A percentile compares a stretch with the other conserved stretches of the same genome.
These are phyloP conservation scores for Rhizoclosmatium globosum DNA, from an alignment of 192 early-diverging fungal species.

Conservation along the genomic window DNA sequence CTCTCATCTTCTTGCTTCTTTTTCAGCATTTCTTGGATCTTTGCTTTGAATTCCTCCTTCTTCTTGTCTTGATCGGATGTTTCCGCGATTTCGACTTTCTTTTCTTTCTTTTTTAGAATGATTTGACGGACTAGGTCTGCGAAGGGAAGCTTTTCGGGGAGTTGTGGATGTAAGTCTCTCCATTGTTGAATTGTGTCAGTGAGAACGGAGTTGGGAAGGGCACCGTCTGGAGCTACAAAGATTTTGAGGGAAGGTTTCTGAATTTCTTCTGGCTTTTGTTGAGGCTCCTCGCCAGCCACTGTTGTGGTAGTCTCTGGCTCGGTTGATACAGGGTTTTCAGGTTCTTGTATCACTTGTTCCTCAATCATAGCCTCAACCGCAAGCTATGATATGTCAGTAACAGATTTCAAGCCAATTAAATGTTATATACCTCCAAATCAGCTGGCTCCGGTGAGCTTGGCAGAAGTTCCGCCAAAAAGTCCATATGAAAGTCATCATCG, in stretches of 20 bases:
- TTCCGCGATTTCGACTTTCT: slow-evolving; percentile 12
- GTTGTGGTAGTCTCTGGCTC: neutral
- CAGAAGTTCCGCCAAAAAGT: neutral
- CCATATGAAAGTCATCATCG: neutral
- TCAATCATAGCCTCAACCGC: slow-evolving; percentile 12
- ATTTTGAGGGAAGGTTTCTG: neutral
- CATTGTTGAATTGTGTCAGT: slow-evolving; percentile 42
- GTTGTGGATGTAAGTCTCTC: slow-evolving; percentile 37
- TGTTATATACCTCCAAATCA: slow-evolving; percentile 7
- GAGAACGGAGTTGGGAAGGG: slow-evolving; percentile 55
- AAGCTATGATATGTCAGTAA: neutral
- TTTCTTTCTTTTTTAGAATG: slow-evolving; percentile 3
- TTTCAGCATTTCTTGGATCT: slow-evolving; percentile 55
- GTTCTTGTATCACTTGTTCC: neutral
- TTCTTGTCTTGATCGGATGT: slow-evolving; percentile 26
- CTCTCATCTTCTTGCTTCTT: slow-evolving; percentile 35
- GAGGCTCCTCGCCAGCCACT: neutral
- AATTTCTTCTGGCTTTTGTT: too few species aligned
- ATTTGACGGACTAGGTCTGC: slow-evolving; percentile 16
- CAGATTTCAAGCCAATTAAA: neutral
- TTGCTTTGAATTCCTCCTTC: slow-evolving; percentile 56
- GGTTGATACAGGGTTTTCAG: neutral
- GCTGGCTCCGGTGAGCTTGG: slow-evolving; percentile 9
- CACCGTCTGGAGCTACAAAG: slow-evolving; percentile 57
- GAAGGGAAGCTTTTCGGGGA: neutral